Conservation (phyloP, 75 land plant species). For the Cunninghamia lanceolata region DNA sequence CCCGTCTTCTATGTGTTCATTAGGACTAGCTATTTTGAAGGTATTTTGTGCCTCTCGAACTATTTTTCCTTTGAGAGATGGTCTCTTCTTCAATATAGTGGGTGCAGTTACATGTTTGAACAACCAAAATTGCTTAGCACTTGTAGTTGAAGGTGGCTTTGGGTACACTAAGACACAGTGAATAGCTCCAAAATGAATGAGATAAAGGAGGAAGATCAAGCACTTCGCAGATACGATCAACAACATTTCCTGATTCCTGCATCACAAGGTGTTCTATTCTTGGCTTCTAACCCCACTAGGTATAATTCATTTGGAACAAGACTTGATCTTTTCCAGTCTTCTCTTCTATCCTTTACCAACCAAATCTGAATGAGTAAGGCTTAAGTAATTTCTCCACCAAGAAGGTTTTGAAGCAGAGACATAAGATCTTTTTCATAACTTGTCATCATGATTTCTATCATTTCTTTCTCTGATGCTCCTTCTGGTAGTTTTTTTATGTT, state of each 20-base stretch:
- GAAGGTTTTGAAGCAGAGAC: too few relatives aligned
- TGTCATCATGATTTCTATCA: too few relatives aligned
- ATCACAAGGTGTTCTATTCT: constrained; percentile 85
- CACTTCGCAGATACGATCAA: constrained; percentile 56
- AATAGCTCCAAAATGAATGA: constrained; percentile 92
- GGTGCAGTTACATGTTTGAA: constrained; percentile 61
- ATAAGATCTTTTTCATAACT: too few relatives aligned
- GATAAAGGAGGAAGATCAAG: constrained; percentile 82
- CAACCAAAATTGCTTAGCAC: constrained; percentile 61
- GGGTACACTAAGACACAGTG: constrained; percentile 88
- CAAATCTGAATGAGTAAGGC: too few relatives aligned
- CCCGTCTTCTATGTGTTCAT: constrained; percentile 77
- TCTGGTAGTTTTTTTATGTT: too few relatives aligned
- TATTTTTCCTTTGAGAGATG: constrained; percentile 85
- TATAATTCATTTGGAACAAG: too few relatives aligned
- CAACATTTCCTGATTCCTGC: constrained; percentile 66
- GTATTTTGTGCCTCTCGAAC: constrained; percentile 90
- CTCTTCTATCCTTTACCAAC: too few relatives aligned
- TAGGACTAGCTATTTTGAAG: constrained; percentile 45
- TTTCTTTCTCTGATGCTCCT: too few relatives aligned
- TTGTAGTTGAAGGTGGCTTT: constrained; percentile 69
- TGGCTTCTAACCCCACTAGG: too few relatives aligned
- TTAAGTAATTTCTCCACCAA: too few relatives aligned
- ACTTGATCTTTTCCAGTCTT: too few relatives aligned
- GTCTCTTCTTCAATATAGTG: constrained; percentile 50